Evolutionary conservation across 2,329 filamentous ascomycete genomes (phyloP).

Genomic region (Paecilomyces sp.): DNA sequence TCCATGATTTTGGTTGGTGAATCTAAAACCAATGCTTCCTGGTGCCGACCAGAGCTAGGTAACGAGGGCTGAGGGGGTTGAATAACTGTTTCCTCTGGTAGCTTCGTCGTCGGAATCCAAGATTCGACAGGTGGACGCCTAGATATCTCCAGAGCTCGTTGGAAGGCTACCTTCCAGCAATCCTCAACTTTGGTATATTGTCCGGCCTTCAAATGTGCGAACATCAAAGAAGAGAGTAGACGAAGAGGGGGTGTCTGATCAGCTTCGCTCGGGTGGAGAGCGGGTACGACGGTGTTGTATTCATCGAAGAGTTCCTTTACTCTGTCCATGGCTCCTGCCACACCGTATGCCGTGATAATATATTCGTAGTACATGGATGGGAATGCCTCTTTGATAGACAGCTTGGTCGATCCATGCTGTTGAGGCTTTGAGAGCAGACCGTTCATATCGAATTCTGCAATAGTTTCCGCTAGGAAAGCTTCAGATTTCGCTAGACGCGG

Average conservation of each 20-base stretch:
- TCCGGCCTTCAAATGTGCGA: conserved; percentile 51
- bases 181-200: conserved; percentile 55
- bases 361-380: conserved; percentile 48
- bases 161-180: conserved; percentile 59
- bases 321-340: conserved; percentile 37
- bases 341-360: conserved; percentile 50
- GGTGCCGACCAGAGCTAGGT: conserved; percentile 1
- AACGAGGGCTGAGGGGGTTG: conserved; percentile 8
- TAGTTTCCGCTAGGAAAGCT: conserved; percentile 27
- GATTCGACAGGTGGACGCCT: conserved; percentile 24
- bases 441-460: conserved; percentile 30
- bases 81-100: conserved; percentile 1
- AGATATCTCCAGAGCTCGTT: conserved; percentile 42
- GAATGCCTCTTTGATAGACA: conserved; percentile 33
- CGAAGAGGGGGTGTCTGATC: conserved; percentile 41
- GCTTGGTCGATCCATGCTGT: conserved; percentile 23
- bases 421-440: conserved; percentile 39
- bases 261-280: conserved; percentile 6
- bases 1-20: neutral
- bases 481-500: conserved; percentile 26
- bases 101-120: conserved; percentile 8
- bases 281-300: conserved; percentile 30
- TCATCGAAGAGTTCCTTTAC: conserved; percentile 51
- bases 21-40: conserved; percentile 3
- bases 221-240: conserved; percentile 62